Base-by-base conservation (phyloP, 2,329 filamentous ascomycete species). In the Ceratocystis destructans region DNA sequence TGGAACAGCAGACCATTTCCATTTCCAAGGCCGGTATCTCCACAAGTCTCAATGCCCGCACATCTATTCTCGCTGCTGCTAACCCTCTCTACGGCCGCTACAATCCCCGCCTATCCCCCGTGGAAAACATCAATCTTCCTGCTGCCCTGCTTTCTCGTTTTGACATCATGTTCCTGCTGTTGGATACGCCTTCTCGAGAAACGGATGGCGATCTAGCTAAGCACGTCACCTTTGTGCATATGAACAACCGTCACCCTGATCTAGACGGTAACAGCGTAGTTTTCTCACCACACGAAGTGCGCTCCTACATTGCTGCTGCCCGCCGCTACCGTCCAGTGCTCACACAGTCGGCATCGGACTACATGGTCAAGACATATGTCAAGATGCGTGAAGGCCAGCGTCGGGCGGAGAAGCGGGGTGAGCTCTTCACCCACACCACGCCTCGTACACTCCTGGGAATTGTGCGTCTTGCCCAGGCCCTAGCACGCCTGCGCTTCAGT, bases 121-220 rank as follows among this genome's bases (percentile, higher is more conserved):
- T 99, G 31, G 94, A 99, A 76, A 99, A 99, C 77, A 99, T 99
- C 78, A 99, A 99, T 76, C 86, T 99, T 50, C 94, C 94, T n/a
- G 94, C 94, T 20, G 94, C 94, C 22, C 84, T 99, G 22, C 84
- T 99, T 65, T 96, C 93, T 68, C 90, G 94, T 83, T 99, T 99
- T 77, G 94, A 99, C 75, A 83, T 99, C 71, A 84, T 99, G 71
- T 99, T 97, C 82, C 82, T 99, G 61, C 92, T 99, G 72, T 87
- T 99, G 68, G 94, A 99, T 78, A 96, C 90, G 46, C 93, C 94
- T 1, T 87, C 86, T 20, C 88, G 91, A 69, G 94, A 99, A 71
- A 83, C 84, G 0, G 94, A 99, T 73, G 91, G 95, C 73, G 90
- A 96, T 76, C 84, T 99, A 25, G 94, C 94, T 69, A 90, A 89